Conservation (phyloP, 2,329 filamentous ascomycete genomes). For the Xylaria sp. region DNA sequence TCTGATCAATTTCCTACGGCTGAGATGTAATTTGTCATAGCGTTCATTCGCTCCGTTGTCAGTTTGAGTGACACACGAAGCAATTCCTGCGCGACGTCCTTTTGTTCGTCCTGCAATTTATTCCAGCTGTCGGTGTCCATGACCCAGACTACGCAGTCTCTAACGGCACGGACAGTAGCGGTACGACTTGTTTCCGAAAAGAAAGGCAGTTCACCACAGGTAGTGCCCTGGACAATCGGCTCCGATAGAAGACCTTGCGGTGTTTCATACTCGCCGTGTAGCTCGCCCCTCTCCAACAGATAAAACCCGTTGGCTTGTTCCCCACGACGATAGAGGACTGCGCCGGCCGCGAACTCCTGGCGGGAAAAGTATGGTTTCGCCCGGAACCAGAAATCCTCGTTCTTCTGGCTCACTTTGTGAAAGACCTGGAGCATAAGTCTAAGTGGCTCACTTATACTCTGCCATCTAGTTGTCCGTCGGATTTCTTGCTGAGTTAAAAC, state of each 20-base stretch:
- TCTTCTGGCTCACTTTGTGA: constrained; percentile 80
- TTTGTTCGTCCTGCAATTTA: constrained; percentile 71
- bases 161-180: constrained; percentile 83
- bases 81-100: constrained; percentile 81
- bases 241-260: constrained; percentile 90
- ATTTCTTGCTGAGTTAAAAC: constrained; percentile 72
- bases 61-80: constrained; percentile 88
- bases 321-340: constrained; percentile 77
- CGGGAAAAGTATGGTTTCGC: constrained; percentile 76
- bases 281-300: constrained; percentile 84
- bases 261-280: constrained; percentile 87
- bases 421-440: constrained; percentile 95
- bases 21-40: constrained; percentile 61
- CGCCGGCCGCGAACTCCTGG: constrained; percentile 70
- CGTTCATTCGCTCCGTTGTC: constrained; percentile 88
- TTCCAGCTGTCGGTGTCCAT: constrained; percentile 76
- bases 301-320: constrained; percentile 85
- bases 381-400: constrained; percentile 95
- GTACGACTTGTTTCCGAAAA: constrained; percentile 90
- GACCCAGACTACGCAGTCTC: constrained; percentile 81
- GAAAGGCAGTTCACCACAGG: constrained; percentile 94
- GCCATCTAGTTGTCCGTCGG: constrained; percentile 71
- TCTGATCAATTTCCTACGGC: constrained; percentile 46
- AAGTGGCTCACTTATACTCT: constrained; percentile 86
- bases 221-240: constrained; percentile 91